A percentile compares a stretch with the other conserved stretches of the same genome.
These are phyloP conservation scores for Rhizopogon vinicolor DNA, from an alignment of 768 basidiomycete species.

Conservation along the genomic window DNA sequence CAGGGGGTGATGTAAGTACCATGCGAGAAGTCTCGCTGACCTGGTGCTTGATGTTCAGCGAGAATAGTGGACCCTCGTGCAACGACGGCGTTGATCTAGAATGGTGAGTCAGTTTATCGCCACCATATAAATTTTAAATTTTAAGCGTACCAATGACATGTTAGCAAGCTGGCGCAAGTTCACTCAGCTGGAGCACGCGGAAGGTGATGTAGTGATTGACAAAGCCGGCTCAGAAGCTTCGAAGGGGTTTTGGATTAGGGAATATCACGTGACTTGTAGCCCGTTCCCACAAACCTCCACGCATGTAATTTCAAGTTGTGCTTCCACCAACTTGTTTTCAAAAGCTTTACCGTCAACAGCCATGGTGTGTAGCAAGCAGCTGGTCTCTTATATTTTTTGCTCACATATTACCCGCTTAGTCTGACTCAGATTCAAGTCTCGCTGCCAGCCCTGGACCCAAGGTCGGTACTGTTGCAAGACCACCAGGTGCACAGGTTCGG, in stretches of 20 bases:
- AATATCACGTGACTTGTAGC: neutral
- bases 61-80: slow-evolving; percentile 75
- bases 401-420: slow-evolving; percentile 35
- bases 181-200: neutral
- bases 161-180: neutral
- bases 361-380: slow-evolving; percentile 1
- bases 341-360: neutral
- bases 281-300: neutral
- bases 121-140: neutral
- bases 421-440: slow-evolving; percentile 68
- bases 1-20: slow-evolving; percentile 38
- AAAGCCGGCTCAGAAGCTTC: neutral
- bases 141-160: neutral
- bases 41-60: slow-evolving; percentile 75
- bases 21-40: slow-evolving; percentile 84
- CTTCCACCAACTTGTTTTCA: neutral
- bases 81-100: slow-evolving; percentile 79
- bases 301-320: neutral
- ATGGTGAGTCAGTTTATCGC: neutral
- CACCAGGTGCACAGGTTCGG: slow-evolving; percentile 81
- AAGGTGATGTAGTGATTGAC: neutral
- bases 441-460: slow-evolving; percentile 30
- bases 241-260: neutral
- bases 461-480: slow-evolving; percentile 56
- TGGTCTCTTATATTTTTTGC: neutral